A percentile compares a stretch with the other conserved stretches of the same genome.
Conservation (phyloP, 2,329 filamentous ascomycete species). For the Phaeosphaeria sp. region DNA sequence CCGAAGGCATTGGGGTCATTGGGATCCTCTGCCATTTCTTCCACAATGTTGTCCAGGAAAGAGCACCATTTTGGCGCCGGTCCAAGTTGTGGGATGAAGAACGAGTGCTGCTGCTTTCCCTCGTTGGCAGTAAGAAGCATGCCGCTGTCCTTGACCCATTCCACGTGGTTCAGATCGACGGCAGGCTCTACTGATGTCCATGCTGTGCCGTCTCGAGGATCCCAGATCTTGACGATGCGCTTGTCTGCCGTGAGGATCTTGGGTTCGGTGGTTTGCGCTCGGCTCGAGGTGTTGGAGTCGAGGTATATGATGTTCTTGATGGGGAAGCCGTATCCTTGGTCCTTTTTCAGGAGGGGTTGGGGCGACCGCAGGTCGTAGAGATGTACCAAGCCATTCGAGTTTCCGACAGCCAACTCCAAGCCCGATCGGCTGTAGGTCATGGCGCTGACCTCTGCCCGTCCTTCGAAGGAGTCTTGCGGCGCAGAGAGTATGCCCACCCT, state of each 20-base stretch:
- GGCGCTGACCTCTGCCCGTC: slow-evolving; percentile 76
- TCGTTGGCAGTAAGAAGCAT: slow-evolving; percentile 98
- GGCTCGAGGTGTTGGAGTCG: slow-evolving; percentile 67
- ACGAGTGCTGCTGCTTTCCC: slow-evolving; percentile 91
- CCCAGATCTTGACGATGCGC: slow-evolving; percentile 97
- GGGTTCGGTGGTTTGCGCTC: slow-evolving; percentile 69
- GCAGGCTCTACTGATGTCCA: slow-evolving; percentile 97
- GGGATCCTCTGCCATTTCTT: slow-evolving; percentile 92
- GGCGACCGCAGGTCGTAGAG: slow-evolving; percentile 93
- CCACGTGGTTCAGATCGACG: slow-evolving; percentile 93
- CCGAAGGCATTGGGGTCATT: slow-evolving; percentile 66
- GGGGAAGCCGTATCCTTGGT: slow-evolving; percentile 93
- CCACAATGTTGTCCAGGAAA: slow-evolving; percentile 96
- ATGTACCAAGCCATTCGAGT: slow-evolving; percentile 86
- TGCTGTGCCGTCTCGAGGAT: slow-evolving; percentile 78
- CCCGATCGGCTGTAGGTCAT: slow-evolving; percentile 86
- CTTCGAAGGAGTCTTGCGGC: slow-evolving; percentile 46
- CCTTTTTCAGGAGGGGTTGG: slow-evolving; percentile 83
- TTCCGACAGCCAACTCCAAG: slow-evolving; percentile 83
- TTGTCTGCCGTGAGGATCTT: slow-evolving; percentile 94
- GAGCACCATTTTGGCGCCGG: slow-evolving; percentile 95
- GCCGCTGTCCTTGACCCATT: slow-evolving; percentile 88
- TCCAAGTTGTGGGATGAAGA: slow-evolving; percentile 92
- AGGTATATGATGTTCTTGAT: slow-evolving; percentile 82
- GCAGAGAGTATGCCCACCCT: slow-evolving; percentile 78